A percentile compares a stretch with the other conserved stretches of the same genome.
These are phyloP conservation scores for Pythium monospermum DNA, from an alignment of 352 stramenopile species.

Conservation along the genomic window DNA sequence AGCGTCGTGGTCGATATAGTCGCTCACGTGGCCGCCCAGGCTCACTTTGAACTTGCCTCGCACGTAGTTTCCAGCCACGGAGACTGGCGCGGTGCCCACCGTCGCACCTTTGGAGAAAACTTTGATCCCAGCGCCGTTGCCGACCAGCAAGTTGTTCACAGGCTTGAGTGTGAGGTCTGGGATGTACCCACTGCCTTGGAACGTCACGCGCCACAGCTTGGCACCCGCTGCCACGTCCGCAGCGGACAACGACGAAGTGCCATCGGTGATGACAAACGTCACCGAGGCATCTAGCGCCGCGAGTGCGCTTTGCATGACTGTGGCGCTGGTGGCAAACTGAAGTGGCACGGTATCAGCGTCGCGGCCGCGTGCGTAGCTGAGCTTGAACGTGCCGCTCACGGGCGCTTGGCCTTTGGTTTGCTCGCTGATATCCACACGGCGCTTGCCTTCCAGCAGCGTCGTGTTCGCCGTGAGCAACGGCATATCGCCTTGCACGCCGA, in stretches of 20 bases:
- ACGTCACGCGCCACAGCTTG: conserved; percentile 88
- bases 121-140: conserved; percentile 77
- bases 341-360: conserved; percentile 75
- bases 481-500: conserved; percentile 80
- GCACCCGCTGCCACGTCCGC: conserved; percentile 32
- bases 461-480: conserved; percentile 82
- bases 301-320: conserved; percentile 66
- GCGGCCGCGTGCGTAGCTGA: conserved; percentile 79
- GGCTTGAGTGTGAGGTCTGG: conserved; percentile 76
- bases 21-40: conserved; percentile 85
- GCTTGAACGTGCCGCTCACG: conserved; percentile 87
- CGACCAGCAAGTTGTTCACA: conserved; percentile 76
- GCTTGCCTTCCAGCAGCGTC: conserved; percentile 85
- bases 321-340: conserved; percentile 37
- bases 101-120: conserved; percentile 72
- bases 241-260: conserved; percentile 31
- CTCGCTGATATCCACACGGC: conserved; percentile 82
- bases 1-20: conserved; percentile 89
- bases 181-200: conserved; percentile 88
- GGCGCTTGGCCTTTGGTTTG: conserved; percentile 77
- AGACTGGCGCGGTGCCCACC: conserved; percentile 33
- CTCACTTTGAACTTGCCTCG: conserved; percentile 85
- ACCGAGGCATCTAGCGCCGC: conserved; percentile 79
- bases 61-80: conserved; percentile 86
- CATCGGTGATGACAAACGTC: conserved; percentile 66